Evolutionary conservation across 257 asterid genomes (phyloP), one percentile per base, ranked within the genome.

Genomic region (Cynanchum wilfordii): DNA sequence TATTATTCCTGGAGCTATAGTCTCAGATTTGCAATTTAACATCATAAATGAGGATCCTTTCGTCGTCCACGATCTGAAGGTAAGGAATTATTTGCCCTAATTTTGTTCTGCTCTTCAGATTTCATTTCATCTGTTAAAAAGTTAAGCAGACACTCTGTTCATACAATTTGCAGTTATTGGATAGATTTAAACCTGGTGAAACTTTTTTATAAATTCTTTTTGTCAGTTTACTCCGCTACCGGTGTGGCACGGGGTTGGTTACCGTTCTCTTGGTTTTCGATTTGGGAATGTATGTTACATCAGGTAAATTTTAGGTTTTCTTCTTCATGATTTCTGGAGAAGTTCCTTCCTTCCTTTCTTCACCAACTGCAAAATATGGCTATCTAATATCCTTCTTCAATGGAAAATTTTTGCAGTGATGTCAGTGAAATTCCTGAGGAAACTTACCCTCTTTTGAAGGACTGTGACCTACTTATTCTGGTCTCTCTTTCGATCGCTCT

Each of bases 391-490:
- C 65, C 59, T 62, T 76, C 73, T 57, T 72, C 59, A 78, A 25
- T 80, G 66, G 68, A 72, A 40, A 42, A 7, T 7, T 1, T 75
- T 72, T 75, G 64, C 65, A 95, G 99, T 78, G 99, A 95, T 86
- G 99, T 84, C 75, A 95, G 99, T 79, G 99, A 92, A 12, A 92
- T 95, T 78, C 97, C 98, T 6, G 94, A 90, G 68, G 99, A 95
- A 60, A 95, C 99, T 7, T 95, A 95, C 78, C 91, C 96, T 40
- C 97, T 95, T 78, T 85, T 92, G 71, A 68, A 90, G 83, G 83
- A 87, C 82, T 95, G 98, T 71, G 99, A 92, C 55, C 82, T 95
- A 68, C 98, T 95, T 71, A 85, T 95, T 80, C 24, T 95, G 96
- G 99, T 94, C 73, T 76, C 20, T 52, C 82, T 76, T 80, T 73